A percentile compares a stretch with the other conserved stretches of the same genome.
phyloP scores from a whole-genome alignment of 805 yeast genomes.

The Brettanomyces sp. region DNA sequence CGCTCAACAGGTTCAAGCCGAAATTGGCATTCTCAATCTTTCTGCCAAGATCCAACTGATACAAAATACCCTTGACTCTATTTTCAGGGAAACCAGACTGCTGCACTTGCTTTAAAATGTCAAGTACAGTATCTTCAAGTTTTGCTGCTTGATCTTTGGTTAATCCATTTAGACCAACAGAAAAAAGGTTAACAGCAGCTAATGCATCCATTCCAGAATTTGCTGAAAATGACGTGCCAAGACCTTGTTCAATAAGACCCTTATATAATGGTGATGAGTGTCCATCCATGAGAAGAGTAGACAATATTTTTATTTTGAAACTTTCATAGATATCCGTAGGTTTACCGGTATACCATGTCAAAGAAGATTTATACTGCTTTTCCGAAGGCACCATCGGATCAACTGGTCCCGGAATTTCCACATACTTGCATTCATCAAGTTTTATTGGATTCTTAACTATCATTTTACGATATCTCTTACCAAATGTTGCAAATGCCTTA shows the following conservation, averaged over 20 bases:
- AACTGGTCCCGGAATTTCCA: conserved; percentile 58
- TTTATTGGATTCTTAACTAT: conserved; percentile 39
- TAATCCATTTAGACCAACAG: conserved; percentile 80
- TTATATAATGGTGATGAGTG: conserved; percentile 88
- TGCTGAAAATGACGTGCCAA: conserved; percentile 78
- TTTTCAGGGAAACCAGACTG: conserved; percentile 39
- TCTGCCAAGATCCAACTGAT: conserved; percentile 75
- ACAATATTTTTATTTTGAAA: conserved; percentile 62
- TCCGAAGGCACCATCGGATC: conserved; percentile 67
- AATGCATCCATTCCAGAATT: conserved; percentile 83
- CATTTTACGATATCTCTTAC: conserved; percentile 30
- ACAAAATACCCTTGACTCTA: conserved; percentile 77
- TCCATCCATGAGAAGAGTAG: conserved; percentile 73
- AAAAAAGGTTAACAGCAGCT: conserved; percentile 67
- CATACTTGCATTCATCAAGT: conserved; percentile 25
- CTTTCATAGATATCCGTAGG: conserved; percentile 63
- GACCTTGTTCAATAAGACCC: conserved; percentile 72
- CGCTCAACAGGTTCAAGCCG: conserved; percentile 69
- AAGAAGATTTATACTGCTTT: conserved; percentile 67
- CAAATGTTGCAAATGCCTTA: conserved; percentile 41
- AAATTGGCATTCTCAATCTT: conserved; percentile 86
- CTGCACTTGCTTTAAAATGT: conserved; percentile 36
- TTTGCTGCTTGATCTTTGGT: conserved; percentile 33
- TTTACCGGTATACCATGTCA: conserved; percentile 82
- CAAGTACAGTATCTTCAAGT: conserved; percentile 39